phyloP scores from a whole-genome alignment of 225 moss, liverwort and hornwort species.

The Physcomitrium patens region DNA sequence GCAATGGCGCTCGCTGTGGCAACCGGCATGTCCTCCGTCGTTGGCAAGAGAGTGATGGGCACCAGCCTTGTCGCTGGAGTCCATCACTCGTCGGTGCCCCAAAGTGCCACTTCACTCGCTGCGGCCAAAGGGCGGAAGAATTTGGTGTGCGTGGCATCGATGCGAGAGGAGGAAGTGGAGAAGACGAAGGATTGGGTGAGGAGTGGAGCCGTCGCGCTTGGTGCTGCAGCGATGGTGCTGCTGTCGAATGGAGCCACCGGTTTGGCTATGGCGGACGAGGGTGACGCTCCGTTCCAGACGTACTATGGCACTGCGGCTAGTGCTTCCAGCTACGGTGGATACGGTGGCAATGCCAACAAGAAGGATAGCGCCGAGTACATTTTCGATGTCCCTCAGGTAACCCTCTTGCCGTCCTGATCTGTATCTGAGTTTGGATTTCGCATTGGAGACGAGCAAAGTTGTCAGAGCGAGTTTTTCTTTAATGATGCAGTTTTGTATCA shows the following conservation, averaged over 20 bases:
- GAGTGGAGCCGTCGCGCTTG: conserved; percentile 46
- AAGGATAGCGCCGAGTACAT: conserved; percentile 90
- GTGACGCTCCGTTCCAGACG: conserved; percentile 48
- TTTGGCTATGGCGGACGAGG: conserved; percentile 42
- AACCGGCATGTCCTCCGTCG: conserved; percentile 25
- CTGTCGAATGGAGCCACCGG: conserved; percentile 21
- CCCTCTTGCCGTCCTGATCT: neutral
- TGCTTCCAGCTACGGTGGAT: conserved; percentile 98
- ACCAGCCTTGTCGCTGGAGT: neutral
- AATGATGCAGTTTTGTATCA: conserved; percentile 10
- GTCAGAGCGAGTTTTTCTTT: neutral
- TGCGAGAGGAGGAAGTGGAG: neutral
- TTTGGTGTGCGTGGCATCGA: conserved; percentile 27
- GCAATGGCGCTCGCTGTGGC: conserved; percentile 43
- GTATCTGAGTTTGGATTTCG: neutral
- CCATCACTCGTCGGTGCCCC: neutral
- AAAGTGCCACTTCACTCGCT: neutral
- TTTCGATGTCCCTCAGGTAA: conserved; percentile 80
- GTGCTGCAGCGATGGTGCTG: conserved; percentile 58
- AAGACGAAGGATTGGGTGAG: conserved; percentile 39
- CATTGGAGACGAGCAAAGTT: neutral
- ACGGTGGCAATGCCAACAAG: conserved; percentile 97
- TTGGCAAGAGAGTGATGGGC: conserved; percentile 7
- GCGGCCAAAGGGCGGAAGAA: conserved; percentile 10
- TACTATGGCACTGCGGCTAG: conserved; percentile 97